These are phyloP conservation scores for Trichoderma sp. DNA, from an alignment of 2,329 filamentous ascomycete genomes.

Conservation along the genomic window DNA sequence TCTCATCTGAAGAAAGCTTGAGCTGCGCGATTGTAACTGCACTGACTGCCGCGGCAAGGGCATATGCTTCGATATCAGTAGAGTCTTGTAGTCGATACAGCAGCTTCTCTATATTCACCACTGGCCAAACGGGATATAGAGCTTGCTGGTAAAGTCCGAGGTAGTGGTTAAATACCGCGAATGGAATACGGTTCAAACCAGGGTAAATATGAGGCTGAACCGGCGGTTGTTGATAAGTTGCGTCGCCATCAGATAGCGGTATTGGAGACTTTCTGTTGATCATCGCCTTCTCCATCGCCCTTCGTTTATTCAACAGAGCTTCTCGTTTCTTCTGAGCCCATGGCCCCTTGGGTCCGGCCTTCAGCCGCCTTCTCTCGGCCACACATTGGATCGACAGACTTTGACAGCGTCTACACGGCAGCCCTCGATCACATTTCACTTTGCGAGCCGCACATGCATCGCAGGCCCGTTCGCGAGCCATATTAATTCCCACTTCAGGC, in stretches of 20 bases:
- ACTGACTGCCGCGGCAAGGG: conserved; percentile 13
- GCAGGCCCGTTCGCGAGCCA: conserved; percentile 21
- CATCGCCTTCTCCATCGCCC: conserved; percentile 6
- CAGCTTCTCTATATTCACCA: not conserved
- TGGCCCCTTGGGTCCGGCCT: conserved; percentile 17
- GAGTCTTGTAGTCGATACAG: conserved; percentile 4
- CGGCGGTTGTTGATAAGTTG: not conserved
- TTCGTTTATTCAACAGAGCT: conserved; percentile 6
- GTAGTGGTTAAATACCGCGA: not conserved
- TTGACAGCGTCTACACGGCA: conserved; percentile 19
- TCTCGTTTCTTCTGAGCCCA: conserved; percentile 17
- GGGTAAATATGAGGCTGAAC: not conserved
- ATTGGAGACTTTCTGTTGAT: conserved; percentile 16
- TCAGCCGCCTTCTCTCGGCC: conserved; percentile 12
- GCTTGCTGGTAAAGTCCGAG: conserved; percentile 6
- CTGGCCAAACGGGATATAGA: conserved; percentile 19
- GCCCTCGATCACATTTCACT: conserved; percentile 19
- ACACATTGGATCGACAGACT: conserved; percentile 11
- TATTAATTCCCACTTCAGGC: not conserved
- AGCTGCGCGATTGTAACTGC: conserved; percentile 21
- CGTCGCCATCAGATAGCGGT: not conserved
- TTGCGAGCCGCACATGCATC: conserved; percentile 22
- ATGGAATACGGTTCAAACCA: conserved; percentile 11
- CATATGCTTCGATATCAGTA: conserved; percentile 18
- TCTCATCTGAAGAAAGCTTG: conserved; percentile 4